Evolutionary conservation across 2,329 filamentous ascomycete species (phyloP), one percentile per base, ranked within the genome.

Genomic region (Epichloe aotearoae): DNA sequence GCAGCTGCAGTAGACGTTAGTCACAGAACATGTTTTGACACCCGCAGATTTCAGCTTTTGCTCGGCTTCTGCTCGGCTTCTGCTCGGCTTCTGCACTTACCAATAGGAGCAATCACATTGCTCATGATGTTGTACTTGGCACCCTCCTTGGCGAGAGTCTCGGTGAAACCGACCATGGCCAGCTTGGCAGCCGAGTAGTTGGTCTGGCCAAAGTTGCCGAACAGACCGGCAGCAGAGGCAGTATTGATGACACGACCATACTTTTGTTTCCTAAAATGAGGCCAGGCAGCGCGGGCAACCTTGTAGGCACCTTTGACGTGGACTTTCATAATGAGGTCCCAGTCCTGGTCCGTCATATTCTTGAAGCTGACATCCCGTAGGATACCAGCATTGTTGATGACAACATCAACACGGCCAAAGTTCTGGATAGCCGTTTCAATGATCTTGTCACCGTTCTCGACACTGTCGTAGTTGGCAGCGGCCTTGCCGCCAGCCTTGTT

Each of bases 181-280:
- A 97, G 78, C 76, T 97, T 98, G 64, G 93, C 93, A 54, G 93
- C 90, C 50, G 91, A 95, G 73, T 98, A 98, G 73, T 96, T 97
- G 67, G 83, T 81, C 74, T 97, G 91, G 58, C 91, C 93, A 64
- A 96, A 97, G 72, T 82, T 93, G 63, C 93, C 93, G 67, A 95
- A 97, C 50, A 98, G 77, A 62, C 93, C 93, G 55, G 93, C 90
- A 52, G 89, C 89, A n/a, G 91, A 97, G 38, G 91, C 82, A 23
- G 93, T 97, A 77, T 94, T 97, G 73, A 98, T 95, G 59, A 98
- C 77, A 61, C 93, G 82, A 56, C 93, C 93, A 67, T 88, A 98
- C 80, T 96, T 97, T 73, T 98, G 93, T 75, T 97, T 97, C 64
- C 91, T 81, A 79, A 98, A 97, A 71, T 97, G 77, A 53, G 91